phyloP scores from a whole-genome alignment of 2,329 filamentous ascomycete genomes.

The Colletotrichum zoysiae region DNA sequence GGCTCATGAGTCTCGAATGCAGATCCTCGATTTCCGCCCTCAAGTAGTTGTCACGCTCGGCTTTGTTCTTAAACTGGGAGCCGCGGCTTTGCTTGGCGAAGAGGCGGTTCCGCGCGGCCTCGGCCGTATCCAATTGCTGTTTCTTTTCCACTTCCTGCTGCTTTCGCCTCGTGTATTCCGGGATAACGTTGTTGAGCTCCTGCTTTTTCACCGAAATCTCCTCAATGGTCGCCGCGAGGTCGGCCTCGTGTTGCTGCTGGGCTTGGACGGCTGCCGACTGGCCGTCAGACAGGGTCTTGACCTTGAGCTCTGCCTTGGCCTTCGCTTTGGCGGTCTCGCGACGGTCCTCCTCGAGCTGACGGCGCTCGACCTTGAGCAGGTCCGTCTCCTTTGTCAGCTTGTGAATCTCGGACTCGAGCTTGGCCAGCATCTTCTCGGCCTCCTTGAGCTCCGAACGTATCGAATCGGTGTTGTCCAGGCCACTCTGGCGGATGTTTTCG shows the following conservation, averaged over 20 bases:
- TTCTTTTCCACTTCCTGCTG: conserved; percentile 78
- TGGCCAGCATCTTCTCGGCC: conserved; percentile 82
- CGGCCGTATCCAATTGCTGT: conserved; percentile 79
- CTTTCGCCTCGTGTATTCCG: conserved; percentile 80
- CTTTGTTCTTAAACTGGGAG: conserved; percentile 88
- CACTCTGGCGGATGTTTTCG: conserved; percentile 83
- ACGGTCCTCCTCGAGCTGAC: conserved; percentile 90
- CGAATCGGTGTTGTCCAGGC: conserved; percentile 86
- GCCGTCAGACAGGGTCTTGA: conserved; percentile 85
- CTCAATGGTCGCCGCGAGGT: conserved; percentile 77
- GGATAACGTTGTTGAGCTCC: conserved; percentile 80
- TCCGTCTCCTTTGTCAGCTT: conserved; percentile 86
- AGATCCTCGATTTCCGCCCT: conserved; percentile 84
- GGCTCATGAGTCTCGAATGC: conserved; percentile 79
- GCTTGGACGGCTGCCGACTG: conserved; percentile 82
- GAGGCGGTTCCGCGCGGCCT: conserved; percentile 80
- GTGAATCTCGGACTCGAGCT: conserved; percentile 83
- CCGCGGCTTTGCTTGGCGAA: conserved; percentile 94
- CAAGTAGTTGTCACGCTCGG: conserved; percentile 87
- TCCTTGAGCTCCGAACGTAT: conserved; percentile 81
- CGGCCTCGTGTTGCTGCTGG: conserved; percentile 76
- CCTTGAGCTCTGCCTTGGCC: conserved; percentile 87
- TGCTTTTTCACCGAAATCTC: conserved; percentile 82
- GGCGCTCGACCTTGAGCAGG: conserved; percentile 84
- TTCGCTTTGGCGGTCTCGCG: conserved; percentile 82